These are phyloP conservation scores for Exophiala calicioides DNA, from an alignment of 2,329 filamentous ascomycete species.

Conservation along the genomic window DNA sequence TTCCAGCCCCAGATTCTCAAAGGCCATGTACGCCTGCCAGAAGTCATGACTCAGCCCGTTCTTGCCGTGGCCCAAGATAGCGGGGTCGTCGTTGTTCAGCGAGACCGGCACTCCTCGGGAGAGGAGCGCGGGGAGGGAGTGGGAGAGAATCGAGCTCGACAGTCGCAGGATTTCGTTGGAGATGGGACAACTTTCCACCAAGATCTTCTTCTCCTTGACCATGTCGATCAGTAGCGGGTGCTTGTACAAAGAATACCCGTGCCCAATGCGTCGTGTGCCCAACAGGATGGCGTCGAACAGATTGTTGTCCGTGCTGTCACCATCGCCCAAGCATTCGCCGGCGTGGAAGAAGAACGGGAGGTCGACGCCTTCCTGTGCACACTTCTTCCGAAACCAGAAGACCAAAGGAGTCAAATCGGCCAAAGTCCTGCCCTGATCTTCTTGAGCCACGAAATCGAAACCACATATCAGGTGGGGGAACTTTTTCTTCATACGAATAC, in stretches of 20 bases:
- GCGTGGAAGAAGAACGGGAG: conserved; percentile 97
- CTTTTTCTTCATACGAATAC: conserved; percentile 75
- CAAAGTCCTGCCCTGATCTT: conserved; percentile 75
- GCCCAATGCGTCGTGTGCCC: conserved; percentile 84
- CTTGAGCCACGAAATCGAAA: conserved; percentile 87
- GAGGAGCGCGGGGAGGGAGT: conserved; percentile 80
- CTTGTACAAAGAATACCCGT: conserved; percentile 85
- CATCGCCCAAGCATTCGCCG: conserved; percentile 81
- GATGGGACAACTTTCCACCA: conserved; percentile 88
- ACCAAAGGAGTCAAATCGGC: conserved; percentile 77
- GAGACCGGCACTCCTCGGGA: conserved; percentile 81
- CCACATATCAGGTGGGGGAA: conserved; percentile 80
- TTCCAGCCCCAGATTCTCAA: conserved; percentile 85
- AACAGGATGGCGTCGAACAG: conserved; percentile 87
- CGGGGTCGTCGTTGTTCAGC: conserved; percentile 88
- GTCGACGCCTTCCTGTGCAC: conserved; percentile 72
- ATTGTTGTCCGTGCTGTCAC: conserved; percentile 75
- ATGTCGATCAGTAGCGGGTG: conserved; percentile 87
- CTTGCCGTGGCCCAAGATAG: conserved; percentile 79
- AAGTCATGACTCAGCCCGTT: conserved; percentile 89
- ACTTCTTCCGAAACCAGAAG: conserved; percentile 91
- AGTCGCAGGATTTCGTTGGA: conserved; percentile 85
- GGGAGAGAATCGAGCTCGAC: conserved; percentile 71
- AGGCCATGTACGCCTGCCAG: conserved; percentile 88
- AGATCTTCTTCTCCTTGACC: conserved; percentile 82